These are phyloP conservation scores for Hamamelis virginiana DNA, from an alignment of 164 flowering plant genomes.

Conservation along the genomic window DNA sequence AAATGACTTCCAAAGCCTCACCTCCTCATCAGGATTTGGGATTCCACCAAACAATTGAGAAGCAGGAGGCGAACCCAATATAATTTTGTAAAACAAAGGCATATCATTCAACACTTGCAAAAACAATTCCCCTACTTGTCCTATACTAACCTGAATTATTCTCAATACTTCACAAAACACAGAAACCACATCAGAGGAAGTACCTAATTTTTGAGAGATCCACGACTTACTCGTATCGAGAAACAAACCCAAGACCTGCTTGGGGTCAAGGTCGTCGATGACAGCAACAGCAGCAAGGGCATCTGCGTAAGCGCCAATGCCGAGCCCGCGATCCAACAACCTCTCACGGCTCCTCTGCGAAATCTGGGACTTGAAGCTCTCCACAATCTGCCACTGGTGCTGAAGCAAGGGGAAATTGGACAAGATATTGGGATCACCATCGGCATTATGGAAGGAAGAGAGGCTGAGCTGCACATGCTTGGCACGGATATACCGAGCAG, in stretches of 20 bases:
- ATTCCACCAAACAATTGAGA: conserved; percentile 94
- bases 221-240: conserved; percentile 75
- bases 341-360: conserved; percentile 83
- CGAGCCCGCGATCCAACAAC: conserved; percentile 55
- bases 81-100: conserved; percentile 86
- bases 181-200: conserved; percentile 37
- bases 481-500: conserved; percentile 71
- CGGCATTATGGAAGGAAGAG: conserved; percentile 4
- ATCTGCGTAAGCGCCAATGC: conserved; percentile 66
- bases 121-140: conserved; percentile 87
- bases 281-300: conserved; percentile 83
- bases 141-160: conserved; percentile 74
- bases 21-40: conserved; percentile 91
- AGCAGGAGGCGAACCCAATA: conserved; percentile 82
- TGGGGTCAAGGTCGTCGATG: conserved; percentile 71
- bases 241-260: conserved; percentile 60
- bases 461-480: conserved; percentile 57
- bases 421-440: conserved; percentile 33
- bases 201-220: conserved; percentile 51
- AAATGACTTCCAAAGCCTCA: conserved; percentile 73
- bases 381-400: conserved; percentile 94
- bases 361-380: conserved; percentile 85
- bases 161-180: conserved; percentile 68
- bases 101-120: conserved; percentile 79
- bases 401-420: conserved; percentile 69